Evolutionary conservation across 148 eudicot species (phyloP).

Genomic region (Cornus florida): DNA sequence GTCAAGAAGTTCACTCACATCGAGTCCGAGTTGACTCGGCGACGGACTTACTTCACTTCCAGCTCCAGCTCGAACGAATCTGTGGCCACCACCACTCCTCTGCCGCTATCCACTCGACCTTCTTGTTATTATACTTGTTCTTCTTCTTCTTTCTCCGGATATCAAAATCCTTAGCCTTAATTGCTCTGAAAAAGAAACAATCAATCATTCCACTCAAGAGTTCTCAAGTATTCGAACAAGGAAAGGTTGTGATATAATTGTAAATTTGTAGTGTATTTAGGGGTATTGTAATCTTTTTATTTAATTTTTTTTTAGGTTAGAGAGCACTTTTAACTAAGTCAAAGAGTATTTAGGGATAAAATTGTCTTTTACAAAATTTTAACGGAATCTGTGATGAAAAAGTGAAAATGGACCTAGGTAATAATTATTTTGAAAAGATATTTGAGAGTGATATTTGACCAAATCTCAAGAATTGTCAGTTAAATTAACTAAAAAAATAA

Average conservation of each 20-base stretch:
- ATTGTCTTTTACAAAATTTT: too few relatives aligned
- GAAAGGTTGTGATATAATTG: slow-evolving; percentile 33
- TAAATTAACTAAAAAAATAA: too few relatives aligned
- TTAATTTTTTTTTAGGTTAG: too few relatives aligned
- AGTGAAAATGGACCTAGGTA: too few relatives aligned
- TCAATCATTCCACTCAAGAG: slow-evolving; percentile 44
- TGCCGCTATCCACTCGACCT: slow-evolving; percentile 57
- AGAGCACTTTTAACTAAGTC: too few relatives aligned
- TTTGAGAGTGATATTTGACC: too few relatives aligned
- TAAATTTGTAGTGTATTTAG: too few relatives aligned
- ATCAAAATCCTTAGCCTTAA: slow-evolving; percentile 19
- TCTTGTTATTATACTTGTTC: slow-evolving; percentile 55
- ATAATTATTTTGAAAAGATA: too few relatives aligned
- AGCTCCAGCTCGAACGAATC: slow-evolving; percentile 53
- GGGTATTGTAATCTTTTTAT: too few relatives aligned
- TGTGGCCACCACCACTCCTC: slow-evolving; percentile 41
- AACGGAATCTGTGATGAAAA: too few relatives aligned
- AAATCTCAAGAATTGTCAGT: too few relatives aligned
- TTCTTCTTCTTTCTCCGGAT: slow-evolving; percentile 60
- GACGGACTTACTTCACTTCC: slow-evolving; percentile 23
- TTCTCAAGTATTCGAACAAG: slow-evolving; percentile 52
- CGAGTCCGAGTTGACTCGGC: slow-evolving; percentile 34
- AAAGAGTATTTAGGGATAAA: too few relatives aligned
- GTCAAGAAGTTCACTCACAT: slow-evolving; percentile 1
- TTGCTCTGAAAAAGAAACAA: slow-evolving; percentile 47